Conservation (phyloP, 2,329 filamentous ascomycete species). For the Xylariaceae sp. region DNA sequence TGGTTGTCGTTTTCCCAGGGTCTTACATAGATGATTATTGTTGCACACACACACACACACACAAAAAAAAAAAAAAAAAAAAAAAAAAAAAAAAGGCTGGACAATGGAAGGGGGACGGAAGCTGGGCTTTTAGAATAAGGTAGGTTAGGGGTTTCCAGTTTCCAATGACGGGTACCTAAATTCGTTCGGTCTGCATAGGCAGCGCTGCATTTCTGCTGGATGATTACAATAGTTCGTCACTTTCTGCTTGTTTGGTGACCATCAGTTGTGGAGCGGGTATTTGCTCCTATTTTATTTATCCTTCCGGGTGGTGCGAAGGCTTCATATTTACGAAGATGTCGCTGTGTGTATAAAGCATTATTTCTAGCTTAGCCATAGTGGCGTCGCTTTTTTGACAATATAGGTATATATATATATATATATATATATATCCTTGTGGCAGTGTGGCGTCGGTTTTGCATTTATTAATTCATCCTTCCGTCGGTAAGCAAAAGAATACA, state of each 20-base stretch:
- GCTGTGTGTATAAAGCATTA: no score
- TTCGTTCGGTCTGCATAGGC: not conserved
- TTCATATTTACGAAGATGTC: no score
- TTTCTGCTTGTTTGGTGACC: not conserved
- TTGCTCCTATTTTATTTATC: not conserved
- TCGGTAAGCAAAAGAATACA: not conserved
- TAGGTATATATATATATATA: not conserved
- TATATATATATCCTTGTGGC: not conserved
- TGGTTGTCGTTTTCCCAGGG: no score
- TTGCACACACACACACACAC: no score
- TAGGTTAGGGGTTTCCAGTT: not conserved
- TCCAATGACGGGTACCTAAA: not conserved
- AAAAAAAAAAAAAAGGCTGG: no score
- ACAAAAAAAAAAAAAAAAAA: no score
- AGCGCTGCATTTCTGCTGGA: not conserved
- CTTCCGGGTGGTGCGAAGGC: not conserved
- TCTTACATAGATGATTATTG: no score
- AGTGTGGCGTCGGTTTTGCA: not conserved
- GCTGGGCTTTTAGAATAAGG: not conserved
- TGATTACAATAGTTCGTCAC: not conserved
- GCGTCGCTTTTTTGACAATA: no score
- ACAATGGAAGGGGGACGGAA: no score
- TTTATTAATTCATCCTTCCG: not conserved
- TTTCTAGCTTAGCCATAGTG: no score
- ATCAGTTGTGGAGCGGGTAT: not conserved